Conservation (phyloP, 805 yeast species). For the Myxozyma lipomycoides region DNA sequence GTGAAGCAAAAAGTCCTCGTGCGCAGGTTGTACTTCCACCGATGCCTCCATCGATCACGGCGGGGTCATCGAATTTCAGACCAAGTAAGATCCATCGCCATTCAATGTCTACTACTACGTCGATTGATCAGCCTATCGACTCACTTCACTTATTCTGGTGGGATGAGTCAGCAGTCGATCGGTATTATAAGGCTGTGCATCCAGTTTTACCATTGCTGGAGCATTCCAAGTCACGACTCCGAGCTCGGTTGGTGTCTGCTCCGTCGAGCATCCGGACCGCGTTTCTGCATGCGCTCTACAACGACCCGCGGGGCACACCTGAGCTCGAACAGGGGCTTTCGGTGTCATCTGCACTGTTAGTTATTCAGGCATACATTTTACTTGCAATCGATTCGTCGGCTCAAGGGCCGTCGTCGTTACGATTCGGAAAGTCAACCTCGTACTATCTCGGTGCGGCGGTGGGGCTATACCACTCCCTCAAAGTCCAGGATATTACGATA, state of each 20-base stretch:
- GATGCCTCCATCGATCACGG: neutral
- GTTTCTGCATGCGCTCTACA: constrained; percentile 30
- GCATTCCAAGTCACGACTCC: constrained; percentile 35
- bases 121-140: neutral
- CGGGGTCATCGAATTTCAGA: neutral
- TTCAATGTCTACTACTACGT: neutral
- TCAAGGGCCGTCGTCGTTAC: constrained; percentile 19
- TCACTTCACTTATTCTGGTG: constrained; percentile 13
- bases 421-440: constrained; percentile 7
- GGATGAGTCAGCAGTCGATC: constrained; percentile 36
- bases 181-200: constrained; percentile 40
- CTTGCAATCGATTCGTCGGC: constrained; percentile 34
- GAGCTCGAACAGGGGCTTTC: constrained; percentile 12
- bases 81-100: neutral
- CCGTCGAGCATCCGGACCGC: constrained; percentile 32
- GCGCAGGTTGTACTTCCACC: neutral
- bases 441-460: constrained; percentile 40
- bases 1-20: constrained; percentile 1
- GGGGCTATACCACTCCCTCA: constrained; percentile 30
- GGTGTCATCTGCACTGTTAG: constrained; percentile 29
- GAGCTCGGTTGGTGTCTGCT: constrained; percentile 32
- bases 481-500: constrained; percentile 28
- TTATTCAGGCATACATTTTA: constrained; percentile 36
- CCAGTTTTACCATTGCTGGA: constrained; percentile 41
- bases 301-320: constrained; percentile 13